Percentiles rank a stretch among this genome's conserved stretches.
Evolutionary conservation across 805 yeast species (phyloP).

Genomic region (Ogataea chonburiensis): DNA sequence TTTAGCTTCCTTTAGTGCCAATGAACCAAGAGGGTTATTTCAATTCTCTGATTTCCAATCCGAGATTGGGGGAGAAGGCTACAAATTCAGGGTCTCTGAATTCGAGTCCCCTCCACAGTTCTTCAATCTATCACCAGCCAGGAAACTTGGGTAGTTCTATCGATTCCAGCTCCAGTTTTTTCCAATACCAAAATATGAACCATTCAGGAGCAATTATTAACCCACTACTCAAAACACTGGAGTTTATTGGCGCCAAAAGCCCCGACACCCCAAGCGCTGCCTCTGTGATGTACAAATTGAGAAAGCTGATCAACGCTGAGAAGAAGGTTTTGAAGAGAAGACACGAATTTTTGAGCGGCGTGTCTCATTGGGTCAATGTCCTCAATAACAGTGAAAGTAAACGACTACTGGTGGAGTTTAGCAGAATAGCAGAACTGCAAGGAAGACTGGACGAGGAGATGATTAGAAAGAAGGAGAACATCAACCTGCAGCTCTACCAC

Average conservation of each 20-base stretch:
- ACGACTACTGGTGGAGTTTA: slow-evolving; percentile 40
- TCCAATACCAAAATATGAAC: slow-evolving; percentile 23
- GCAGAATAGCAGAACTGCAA: slow-evolving; percentile 40
- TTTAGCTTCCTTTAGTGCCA: not conserved
- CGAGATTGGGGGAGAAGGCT: slow-evolving; percentile 15
- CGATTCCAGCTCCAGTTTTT: slow-evolving; percentile 20
- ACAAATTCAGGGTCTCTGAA: slow-evolving; percentile 19
- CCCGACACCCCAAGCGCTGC: slow-evolving; percentile 30
- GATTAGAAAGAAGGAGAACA: slow-evolving; percentile 42
- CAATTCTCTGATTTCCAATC: slow-evolving; percentile 17
- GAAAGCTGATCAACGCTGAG: slow-evolving; percentile 40
- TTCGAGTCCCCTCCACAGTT: slow-evolving; percentile 26
- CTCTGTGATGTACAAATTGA: slow-evolving; percentile 34
- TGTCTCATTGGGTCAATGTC: slow-evolving; percentile 41
- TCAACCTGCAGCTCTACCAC: slow-evolving; percentile 43
- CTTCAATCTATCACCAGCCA: slow-evolving; percentile 20
- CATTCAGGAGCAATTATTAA: slow-evolving; percentile 22
- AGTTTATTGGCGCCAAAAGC: slow-evolving; percentile 26
- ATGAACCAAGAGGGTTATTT: slow-evolving; percentile 20
- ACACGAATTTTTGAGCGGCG: slow-evolving; percentile 39
- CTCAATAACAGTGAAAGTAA: slow-evolving; percentile 41
- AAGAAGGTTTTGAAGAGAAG: slow-evolving; percentile 38
- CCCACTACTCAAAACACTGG: slow-evolving; percentile 26
- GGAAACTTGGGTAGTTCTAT: slow-evolving; percentile 16
- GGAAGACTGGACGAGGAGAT: slow-evolving; percentile 35